phyloP scores from a whole-genome alignment of 2,329 filamentous ascomycete species.

The Aspergillus alliaceus region DNA sequence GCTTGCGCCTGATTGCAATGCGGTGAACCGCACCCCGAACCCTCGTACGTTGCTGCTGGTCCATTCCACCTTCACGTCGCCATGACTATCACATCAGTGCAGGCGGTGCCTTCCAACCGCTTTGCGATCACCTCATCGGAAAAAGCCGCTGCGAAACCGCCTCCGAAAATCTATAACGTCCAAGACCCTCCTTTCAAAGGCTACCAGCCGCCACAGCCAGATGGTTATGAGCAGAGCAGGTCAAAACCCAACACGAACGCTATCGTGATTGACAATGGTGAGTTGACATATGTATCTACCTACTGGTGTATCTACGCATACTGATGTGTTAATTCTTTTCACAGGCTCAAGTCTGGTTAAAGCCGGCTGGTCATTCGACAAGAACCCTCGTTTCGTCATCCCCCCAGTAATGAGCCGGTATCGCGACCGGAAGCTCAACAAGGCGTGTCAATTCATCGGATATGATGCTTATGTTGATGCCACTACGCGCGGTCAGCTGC shows the following conservation, averaged over 20 bases:
- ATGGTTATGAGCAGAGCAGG: conserved; percentile 71
- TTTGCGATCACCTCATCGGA: conserved; percentile 43
- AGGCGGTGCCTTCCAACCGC: conserved; percentile 38
- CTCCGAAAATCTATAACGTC: conserved; percentile 54
- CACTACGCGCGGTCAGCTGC: conserved; percentile 84
- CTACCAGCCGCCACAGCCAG: conserved; percentile 57
- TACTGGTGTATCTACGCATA: not conserved
- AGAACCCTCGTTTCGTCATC: conserved; percentile 73
- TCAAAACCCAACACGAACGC: conserved; percentile 62
- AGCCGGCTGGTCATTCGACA: conserved; percentile 94
- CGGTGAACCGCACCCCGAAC: conserved; percentile 17
- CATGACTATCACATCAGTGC: conserved; percentile 47
- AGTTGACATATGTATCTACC: conserved; percentile 1
- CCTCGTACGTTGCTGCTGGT: conserved; percentile 19
- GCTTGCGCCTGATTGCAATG: conserved; percentile 19
- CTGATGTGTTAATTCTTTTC: not conserved
- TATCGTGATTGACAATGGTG: conserved; percentile 98
- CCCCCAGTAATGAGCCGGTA: conserved; percentile 94
- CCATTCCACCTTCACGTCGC: conserved; percentile 24
- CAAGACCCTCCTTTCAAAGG: conserved; percentile 63
- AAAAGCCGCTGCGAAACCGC: conserved; percentile 54
- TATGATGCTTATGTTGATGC: conserved; percentile 93
- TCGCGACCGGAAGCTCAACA: conserved; percentile 87
- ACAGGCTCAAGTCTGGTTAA: conserved; percentile 83
- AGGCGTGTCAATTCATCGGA: conserved; percentile 89